phyloP scores from a whole-genome alignment of 805 yeast genomes.

The Wickerhamomyces mucosus region DNA sequence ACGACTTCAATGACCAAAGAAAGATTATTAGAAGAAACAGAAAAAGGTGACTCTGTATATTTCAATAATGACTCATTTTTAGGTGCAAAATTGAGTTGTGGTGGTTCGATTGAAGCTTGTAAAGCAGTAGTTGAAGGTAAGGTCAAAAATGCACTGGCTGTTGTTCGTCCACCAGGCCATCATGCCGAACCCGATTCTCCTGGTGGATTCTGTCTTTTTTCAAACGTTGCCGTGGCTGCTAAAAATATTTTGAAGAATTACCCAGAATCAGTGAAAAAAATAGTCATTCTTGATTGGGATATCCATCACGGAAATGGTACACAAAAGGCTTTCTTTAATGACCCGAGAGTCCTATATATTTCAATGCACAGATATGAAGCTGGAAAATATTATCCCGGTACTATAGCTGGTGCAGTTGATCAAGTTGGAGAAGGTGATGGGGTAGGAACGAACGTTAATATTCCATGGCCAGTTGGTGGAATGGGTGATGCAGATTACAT shows the following conservation, averaged over 20 bases:
- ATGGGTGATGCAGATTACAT: constrained; percentile 94
- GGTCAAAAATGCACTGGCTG: constrained; percentile 87
- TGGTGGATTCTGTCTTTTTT: constrained; percentile 93
- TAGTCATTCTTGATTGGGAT: constrained; percentile 93
- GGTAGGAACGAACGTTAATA: constrained; percentile 77
- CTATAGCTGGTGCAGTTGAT: constrained; percentile 71
- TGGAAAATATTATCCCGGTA: constrained; percentile 92
- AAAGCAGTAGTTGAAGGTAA: constrained; percentile 87
- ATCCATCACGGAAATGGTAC: constrained; percentile 99
- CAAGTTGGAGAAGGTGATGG: constrained; percentile 83
- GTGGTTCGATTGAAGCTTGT: constrained; percentile 96
- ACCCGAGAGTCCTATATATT: constrained; percentile 83
- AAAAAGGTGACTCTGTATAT: constrained; percentile 88
- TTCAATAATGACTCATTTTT: constrained; percentile 83
- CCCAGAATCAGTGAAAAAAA: constrained; percentile 80
- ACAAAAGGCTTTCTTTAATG: constrained; percentile 81
- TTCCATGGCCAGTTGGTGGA: constrained; percentile 90
- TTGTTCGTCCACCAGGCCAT: constrained; percentile 98
- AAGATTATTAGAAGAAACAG: constrained; percentile 71
- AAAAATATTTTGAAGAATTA: constrained; percentile 69
- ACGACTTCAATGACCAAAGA: constrained; percentile 75
- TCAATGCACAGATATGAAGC: constrained; percentile 89
- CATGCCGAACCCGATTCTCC: constrained; percentile 98
- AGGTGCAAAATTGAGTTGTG: constrained; percentile 88
- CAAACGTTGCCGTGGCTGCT: constrained; percentile 97